Base-by-base conservation (phyloP, 2,329 filamentous ascomycete genomes). In the Thelonectria discophora region DNA sequence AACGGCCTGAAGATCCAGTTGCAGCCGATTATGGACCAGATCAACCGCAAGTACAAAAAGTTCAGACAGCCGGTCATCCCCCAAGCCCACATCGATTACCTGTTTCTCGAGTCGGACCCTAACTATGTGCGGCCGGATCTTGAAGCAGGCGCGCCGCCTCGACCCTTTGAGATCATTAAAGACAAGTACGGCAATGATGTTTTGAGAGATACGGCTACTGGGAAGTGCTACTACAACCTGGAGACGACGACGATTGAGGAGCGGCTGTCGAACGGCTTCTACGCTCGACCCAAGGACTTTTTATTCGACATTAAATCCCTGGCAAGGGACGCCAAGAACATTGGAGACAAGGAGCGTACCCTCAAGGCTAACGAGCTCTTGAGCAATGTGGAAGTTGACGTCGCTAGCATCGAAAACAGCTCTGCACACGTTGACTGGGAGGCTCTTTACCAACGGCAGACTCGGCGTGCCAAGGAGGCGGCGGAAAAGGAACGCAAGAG, bases 21-120 rank as follows among this genome's bases (percentile, higher is more conserved):
- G 56, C 94, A 97, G 76, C 93, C 92, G 2, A 92, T 98, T 68
- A 97, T 99, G 93, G 94, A 99, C 69, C 93, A 97, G 77, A 92
- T 99, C 74, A 95, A 97, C 76, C 84, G 85, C 64, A 93, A 91
- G 74, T 97, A 97, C 79, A 92, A 90, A 74, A 93, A 93, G 68
- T 98, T 98, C 78, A 86, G 93, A 63, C 88, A 88, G 57, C 90
- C 92, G 1, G 87, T 92, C 43, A 90, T 99, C 63, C 87, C 92
- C 2, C 88, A 92, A 53, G 77, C 79, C 11, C 85, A 89, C 65
- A 93, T 96, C 61, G 84, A 88, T 18, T 97, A 98, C 74, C 82
- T 98, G 1, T 92, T 92, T 71, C 88, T 93, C 27, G 94, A 98
- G 74, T 85, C 89, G 39, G 89, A 97, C 67, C 92, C 93, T 10